Evolutionary conservation across 257 asterid species (phyloP).

Genomic region (Knoxia roxburghii): DNA sequence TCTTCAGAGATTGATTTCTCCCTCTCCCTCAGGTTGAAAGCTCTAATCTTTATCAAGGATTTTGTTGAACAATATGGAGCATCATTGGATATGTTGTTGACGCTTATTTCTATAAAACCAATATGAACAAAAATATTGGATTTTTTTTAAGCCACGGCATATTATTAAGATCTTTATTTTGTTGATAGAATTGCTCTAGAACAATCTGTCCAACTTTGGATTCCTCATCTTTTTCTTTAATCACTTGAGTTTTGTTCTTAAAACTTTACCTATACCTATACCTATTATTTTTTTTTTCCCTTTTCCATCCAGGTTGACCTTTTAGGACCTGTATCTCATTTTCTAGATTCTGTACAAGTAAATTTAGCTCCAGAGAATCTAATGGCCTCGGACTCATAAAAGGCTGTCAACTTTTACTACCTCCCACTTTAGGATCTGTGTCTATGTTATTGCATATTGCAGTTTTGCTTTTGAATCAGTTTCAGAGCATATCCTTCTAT

Average conservation of each 20-base stretch:
- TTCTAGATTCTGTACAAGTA: slow-evolving; percentile 74
- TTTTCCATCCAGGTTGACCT: slow-evolving; percentile 70
- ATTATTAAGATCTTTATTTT: too few relatives aligned
- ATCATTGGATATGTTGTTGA: too few relatives aligned
- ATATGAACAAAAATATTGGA: too few relatives aligned
- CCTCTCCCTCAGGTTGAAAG: too few relatives aligned
- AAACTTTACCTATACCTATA: neutral
- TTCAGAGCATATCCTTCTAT: too few relatives aligned
- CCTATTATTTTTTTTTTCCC: too few relatives aligned
- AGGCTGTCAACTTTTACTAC: slow-evolving; percentile 75
- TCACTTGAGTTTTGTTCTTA: neutral
- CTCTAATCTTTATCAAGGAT: too few relatives aligned
- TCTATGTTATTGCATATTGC: neutral
- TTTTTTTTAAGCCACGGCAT: neutral
- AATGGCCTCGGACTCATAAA: slow-evolving; percentile 55
- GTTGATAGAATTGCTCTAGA: neutral
- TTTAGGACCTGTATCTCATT: slow-evolving; percentile 90
- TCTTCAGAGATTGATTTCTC: too few relatives aligned
- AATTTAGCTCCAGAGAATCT: slow-evolving; percentile 68
- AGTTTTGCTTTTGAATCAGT: too few relatives aligned
- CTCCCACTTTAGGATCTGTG: slow-evolving; percentile 77
- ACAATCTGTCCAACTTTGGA: neutral
- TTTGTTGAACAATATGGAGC: too few relatives aligned
- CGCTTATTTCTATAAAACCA: too few relatives aligned
- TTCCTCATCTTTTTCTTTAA: neutral